Percentiles rank a stretch among this genome's conserved stretches.
These are phyloP conservation scores for Fusarium sp. DNA, from an alignment of 2,329 filamentous ascomycete species.

Conservation along the genomic window DNA sequence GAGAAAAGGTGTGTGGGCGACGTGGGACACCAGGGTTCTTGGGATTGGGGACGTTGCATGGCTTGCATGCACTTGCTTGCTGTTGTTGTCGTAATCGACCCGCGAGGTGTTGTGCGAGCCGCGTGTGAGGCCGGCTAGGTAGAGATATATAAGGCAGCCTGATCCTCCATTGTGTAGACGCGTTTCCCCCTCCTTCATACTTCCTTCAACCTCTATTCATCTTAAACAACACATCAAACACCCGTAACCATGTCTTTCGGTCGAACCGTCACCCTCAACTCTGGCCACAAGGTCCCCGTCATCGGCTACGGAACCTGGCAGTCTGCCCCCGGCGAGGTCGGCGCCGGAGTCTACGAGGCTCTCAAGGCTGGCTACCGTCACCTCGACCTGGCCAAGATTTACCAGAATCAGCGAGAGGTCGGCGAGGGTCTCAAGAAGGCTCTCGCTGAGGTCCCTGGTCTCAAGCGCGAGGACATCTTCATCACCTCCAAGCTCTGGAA, in stretches of 20 bases:
- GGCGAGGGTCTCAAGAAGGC: conserved; percentile 66
- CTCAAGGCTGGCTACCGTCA: conserved; percentile 74
- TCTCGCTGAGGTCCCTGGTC: conserved; percentile 59
- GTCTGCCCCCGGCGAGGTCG: conserved; percentile 73
- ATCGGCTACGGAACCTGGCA: conserved; percentile 76
- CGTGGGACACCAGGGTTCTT: conserved; percentile 34
- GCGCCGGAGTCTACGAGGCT: conserved; percentile 72
- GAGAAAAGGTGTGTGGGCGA: background rate
- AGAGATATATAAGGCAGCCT: conserved; percentile 25
- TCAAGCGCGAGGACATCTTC: conserved; percentile 68
- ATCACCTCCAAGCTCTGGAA: conserved; percentile 76
- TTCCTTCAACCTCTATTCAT: background rate
- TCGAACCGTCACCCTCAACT: conserved; percentile 69
- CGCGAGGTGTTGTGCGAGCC: background rate
- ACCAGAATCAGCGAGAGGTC: conserved; percentile 74
- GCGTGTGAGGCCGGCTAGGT: conserved; percentile 3
- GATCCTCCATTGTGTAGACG: background rate
- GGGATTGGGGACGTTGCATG: conserved; percentile 4
- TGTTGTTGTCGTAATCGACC: conserved; percentile 11
- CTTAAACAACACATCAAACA: background rate
- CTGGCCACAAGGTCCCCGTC: conserved; percentile 73
- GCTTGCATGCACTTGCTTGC: background rate
- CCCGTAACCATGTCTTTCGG: conserved; percentile 65
- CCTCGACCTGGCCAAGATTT: conserved; percentile 66
- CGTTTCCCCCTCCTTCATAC: background rate